Evolutionary conservation across 2,329 filamentous ascomycete genomes (phyloP).

Genomic region (Penicillium corylophilum): DNA sequence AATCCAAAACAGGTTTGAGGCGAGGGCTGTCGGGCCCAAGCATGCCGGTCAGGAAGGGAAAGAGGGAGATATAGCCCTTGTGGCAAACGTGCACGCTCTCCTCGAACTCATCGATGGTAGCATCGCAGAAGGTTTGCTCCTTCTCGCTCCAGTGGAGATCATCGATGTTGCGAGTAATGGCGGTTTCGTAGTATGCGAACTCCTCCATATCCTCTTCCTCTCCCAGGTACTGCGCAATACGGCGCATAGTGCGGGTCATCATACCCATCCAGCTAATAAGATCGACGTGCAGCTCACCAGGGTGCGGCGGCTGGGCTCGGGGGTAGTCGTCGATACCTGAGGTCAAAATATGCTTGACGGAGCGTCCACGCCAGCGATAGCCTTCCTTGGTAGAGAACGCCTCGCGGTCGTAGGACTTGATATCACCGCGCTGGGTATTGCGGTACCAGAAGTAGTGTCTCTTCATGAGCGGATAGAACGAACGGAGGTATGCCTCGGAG

Average conservation of each 20-base stretch:
- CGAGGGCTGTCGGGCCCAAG: conserved; percentile 71
- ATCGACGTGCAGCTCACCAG: conserved; percentile 92
- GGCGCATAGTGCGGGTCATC: conserved; percentile 82
- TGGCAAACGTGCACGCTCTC: conserved; percentile 88
- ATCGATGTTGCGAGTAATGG: conserved; percentile 81
- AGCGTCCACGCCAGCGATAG: conserved; percentile 93
- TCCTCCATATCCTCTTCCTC: conserved; percentile 73
- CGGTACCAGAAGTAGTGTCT: conserved; percentile 95
- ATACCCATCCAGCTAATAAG: conserved; percentile 97
- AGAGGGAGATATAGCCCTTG: conserved; percentile 91
- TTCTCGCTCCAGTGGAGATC: conserved; percentile 89
- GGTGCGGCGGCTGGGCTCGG: conserved; percentile 87
- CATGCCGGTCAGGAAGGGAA: conserved; percentile 86
- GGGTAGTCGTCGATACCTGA: conserved; percentile 97
- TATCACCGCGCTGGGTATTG: conserved; percentile 82
- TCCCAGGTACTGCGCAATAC: conserved; percentile 73
- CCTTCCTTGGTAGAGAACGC: conserved; percentile 87
- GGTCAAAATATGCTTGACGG: conserved; percentile 80
- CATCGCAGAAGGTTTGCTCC: conserved; percentile 85
- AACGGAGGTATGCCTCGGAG: conserved; percentile 68
- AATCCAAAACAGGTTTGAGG: conserved; percentile 70
- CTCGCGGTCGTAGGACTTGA: conserved; percentile 86
- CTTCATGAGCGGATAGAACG: conserved; percentile 81
- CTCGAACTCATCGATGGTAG: conserved; percentile 92
- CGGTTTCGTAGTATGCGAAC: conserved; percentile 69